A percentile compares a stretch with the other conserved stretches of the same genome.
Evolutionary conservation across 352 stramenopile species (phyloP).

Genomic region (Globisporangium echinulatum): DNA sequence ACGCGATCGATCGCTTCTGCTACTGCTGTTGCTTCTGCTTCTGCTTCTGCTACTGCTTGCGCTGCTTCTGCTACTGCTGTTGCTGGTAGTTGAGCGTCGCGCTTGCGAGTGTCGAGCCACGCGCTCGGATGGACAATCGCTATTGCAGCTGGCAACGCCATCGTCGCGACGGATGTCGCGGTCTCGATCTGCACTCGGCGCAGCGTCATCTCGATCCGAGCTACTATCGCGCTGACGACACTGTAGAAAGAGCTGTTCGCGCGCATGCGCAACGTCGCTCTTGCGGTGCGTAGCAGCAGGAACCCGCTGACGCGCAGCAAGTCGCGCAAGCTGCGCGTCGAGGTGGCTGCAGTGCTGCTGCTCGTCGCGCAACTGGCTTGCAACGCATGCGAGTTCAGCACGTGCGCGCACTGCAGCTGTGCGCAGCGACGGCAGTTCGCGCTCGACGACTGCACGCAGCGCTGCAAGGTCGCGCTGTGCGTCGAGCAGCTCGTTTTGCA

Average conservation of each 20-base stretch:
- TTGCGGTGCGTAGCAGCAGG: neutral
- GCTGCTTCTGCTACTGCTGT: neutral
- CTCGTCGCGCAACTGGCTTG: constrained; percentile 33
- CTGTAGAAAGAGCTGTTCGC: constrained; percentile 4
- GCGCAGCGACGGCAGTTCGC: constrained; percentile 24
- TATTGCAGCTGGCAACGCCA: neutral
- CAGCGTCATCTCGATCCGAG: neutral
- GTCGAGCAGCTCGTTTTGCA: constrained; percentile 19
- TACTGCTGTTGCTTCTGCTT: neutral
- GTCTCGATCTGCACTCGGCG: neutral
- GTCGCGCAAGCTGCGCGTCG: constrained; percentile 20
- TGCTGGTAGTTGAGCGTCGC: neutral
- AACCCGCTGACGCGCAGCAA: constrained; percentile 11
- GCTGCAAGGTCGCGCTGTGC: constrained; percentile 10
- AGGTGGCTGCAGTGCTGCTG: constrained; percentile 22
- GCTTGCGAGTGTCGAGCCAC: neutral
- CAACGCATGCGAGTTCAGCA: constrained; percentile 28
- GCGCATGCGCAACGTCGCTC: neutral
- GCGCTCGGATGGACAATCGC: neutral
- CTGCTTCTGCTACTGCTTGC: neutral
- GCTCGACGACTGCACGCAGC: constrained; percentile 11
- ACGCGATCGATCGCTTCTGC: neutral
- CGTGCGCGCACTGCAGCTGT: constrained; percentile 29
- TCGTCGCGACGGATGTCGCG: neutral
- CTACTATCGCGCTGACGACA: neutral